Evolutionary conservation across 306 rosid genomes (phyloP), one percentile per base, ranked within the genome.

Genomic region (Pueraria montana): DNA sequence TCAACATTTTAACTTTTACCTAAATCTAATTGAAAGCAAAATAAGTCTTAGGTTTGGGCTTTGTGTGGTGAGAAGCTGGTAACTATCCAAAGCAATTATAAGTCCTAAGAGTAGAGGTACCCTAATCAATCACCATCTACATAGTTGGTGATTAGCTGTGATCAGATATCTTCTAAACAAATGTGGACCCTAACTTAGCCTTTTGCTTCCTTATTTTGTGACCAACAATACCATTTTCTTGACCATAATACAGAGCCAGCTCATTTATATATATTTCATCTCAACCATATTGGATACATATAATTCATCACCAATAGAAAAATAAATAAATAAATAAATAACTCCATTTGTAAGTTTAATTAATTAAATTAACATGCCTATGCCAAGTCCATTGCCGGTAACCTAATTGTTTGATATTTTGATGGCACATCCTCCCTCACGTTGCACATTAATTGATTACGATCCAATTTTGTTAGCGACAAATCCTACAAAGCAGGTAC

Each of bases 221-320:
- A 45, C 26, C 53, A 17, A 3, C 80, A 20, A 52, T 46, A 8
- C 2, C 80, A 62, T 12, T 74, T 79, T 75, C 9, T 82, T 81
- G 16, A 78, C 73, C 85, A 62, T 38, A 76, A 74, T 59, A 77
- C 73, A 77, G 50, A 89, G 32, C 78, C 91, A 82, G 83, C 89
- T 84, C 74, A 73, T 72, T 24, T 73, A 55, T 70, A 17, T 73
- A 55, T 70, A 17, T 13, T 74, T 82, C 64, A 42, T 78, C 59
- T 48, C 82, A 75, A 66, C 64, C 0, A 78, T 75, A 79, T 59
- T 62, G 12, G 73, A 20, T 58, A 11, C 20, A 61, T 32, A 61
- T 80, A 46, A 38, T 83, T 82, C 38, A 85, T 62, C 58, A 17
- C 63, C 32, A 23, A 23, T 4, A 18, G 4, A 12, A n/a, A n/a